These are phyloP conservation scores for Fusarium nematophilum DNA, from an alignment of 2,329 filamentous ascomycete genomes.

Conservation along the genomic window DNA sequence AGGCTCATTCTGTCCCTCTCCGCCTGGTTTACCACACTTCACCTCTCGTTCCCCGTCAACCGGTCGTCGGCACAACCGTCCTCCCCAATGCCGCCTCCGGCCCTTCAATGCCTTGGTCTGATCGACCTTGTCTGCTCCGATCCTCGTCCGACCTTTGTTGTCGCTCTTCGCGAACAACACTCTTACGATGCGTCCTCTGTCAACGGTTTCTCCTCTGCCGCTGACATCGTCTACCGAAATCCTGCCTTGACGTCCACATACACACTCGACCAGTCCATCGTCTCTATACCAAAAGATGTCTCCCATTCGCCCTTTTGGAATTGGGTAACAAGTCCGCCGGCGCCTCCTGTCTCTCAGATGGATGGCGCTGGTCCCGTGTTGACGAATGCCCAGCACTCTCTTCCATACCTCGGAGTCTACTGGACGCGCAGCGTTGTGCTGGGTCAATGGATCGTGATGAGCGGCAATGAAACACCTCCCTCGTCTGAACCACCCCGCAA, in stretches of 20 bases:
- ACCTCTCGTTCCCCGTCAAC: background rate
- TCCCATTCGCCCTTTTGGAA: conserved; percentile 52
- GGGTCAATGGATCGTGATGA: conserved; percentile 53
- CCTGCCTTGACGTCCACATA: conserved; percentile 48
- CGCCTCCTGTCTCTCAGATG: conserved; percentile 11
- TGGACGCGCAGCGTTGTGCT: conserved; percentile 53
- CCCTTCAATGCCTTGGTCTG: conserved; percentile 48
- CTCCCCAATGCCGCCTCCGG: conserved; percentile 39
- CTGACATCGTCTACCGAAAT: conserved; percentile 52
- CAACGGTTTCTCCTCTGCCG: conserved; percentile 1
- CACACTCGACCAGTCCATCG: conserved; percentile 47
- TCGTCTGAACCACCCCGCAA: conserved; percentile 48
- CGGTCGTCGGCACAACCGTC: conserved; percentile 5
- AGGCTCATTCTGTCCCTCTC: background rate
- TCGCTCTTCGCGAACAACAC: conserved; percentile 35
- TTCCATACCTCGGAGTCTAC: conserved; percentile 47
- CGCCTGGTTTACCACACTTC: background rate
- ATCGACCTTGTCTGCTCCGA: conserved; percentile 56
- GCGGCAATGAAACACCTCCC: conserved; percentile 51
- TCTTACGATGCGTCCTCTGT: conserved; percentile 5
- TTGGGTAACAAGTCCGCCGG: conserved; percentile 49
- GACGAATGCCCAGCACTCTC: conserved; percentile 41
- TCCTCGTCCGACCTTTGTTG: conserved; percentile 56
- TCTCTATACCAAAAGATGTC: conserved; percentile 45
- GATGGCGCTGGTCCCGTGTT: conserved; percentile 2